These are phyloP conservation scores for Penicillium sclerotigenum DNA, from an alignment of 2,329 filamentous ascomycete species.

Conservation along the genomic window DNA sequence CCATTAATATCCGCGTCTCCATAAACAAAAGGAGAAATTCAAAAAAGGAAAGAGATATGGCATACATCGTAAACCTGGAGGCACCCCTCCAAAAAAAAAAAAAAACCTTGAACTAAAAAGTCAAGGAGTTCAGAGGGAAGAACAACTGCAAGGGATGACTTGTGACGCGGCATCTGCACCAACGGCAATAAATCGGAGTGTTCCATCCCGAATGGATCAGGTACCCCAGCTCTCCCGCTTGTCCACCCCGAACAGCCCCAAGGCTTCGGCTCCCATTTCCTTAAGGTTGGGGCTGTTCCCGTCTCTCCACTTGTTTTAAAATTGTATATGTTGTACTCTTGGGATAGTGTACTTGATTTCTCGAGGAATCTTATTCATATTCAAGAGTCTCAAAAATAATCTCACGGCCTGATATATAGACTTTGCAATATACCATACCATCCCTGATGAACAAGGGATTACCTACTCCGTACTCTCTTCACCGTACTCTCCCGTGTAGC, in stretches of 20 bases:
- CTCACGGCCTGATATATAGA: background rate
- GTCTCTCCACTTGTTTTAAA: constrained; percentile 5
- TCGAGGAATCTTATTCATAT: background rate
- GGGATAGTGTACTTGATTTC: background rate
- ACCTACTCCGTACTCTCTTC: background rate
- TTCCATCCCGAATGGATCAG: background rate
- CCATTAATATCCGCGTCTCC: constrained; percentile 1
- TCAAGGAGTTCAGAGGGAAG: background rate
- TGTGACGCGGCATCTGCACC: constrained; percentile 4
- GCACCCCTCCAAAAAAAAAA: background rate
- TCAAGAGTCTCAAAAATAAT: background rate
- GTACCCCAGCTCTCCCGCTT: background rate
- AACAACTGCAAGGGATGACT: constrained; percentile 5
- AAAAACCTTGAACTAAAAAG: background rate
- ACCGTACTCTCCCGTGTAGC: background rate
- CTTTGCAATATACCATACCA: background rate
- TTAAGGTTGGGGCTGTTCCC: constrained; percentile 15
- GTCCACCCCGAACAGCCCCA: constrained; percentile 2
- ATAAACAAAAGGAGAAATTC: background rate
- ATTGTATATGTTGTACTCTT: background rate
- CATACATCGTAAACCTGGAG: background rate
- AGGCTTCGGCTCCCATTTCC: constrained; percentile 6
- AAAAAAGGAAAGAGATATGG: background rate
- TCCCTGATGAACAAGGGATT: background rate
- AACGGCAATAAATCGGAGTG: background rate